phyloP scores from a whole-genome alignment of 2,329 filamentous ascomycete species.

The Beauveria varroae region DNA sequence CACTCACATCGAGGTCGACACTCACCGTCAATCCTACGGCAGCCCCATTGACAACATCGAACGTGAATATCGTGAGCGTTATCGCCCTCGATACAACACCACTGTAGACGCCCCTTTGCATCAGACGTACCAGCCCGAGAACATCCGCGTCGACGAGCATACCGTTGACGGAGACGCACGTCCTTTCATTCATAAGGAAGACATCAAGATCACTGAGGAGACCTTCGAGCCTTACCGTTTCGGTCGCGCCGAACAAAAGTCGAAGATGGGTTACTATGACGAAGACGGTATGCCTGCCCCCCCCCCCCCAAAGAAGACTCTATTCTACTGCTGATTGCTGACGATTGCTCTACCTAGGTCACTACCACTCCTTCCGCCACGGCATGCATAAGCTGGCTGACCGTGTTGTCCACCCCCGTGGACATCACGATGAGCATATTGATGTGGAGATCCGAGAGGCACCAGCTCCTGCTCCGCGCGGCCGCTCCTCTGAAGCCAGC shows the following conservation, averaged over 20 bases:
- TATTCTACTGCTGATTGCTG: background rate
- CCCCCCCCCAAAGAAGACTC: too few species aligned
- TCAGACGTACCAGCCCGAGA: slow-evolving; percentile 20
- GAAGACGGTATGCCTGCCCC: slow-evolving; percentile 43
- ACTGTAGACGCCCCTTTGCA: slow-evolving; percentile 23
- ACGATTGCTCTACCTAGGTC: slow-evolving; percentile 30
- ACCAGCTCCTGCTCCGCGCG: slow-evolving; percentile 24
- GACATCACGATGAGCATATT: slow-evolving; percentile 42
- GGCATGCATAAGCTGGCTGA: slow-evolving; percentile 51
- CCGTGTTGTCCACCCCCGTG: slow-evolving; percentile 41
- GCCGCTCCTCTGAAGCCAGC: slow-evolving; percentile 22
- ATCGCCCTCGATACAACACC: slow-evolving; percentile 42
- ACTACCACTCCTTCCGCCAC: slow-evolving; percentile 52
- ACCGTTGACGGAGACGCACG: slow-evolving; percentile 30
- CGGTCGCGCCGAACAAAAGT: slow-evolving; percentile 34
- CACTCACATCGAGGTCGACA: slow-evolving; percentile 59
- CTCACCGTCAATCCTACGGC: slow-evolving; percentile 39
- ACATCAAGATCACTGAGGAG: slow-evolving; percentile 56
- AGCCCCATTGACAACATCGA: slow-evolving; percentile 56
- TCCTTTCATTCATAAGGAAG: slow-evolving; percentile 42
- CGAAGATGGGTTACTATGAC: slow-evolving; percentile 61
- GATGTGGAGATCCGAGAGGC: slow-evolving; percentile 37
- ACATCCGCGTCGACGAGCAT: slow-evolving; percentile 25
- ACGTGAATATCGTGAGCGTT: slow-evolving; percentile 57
- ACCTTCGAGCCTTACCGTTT: slow-evolving; percentile 51